These are phyloP conservation scores for Stachybotrys elegans DNA, from an alignment of 2,329 filamentous ascomycete genomes.

Conservation along the genomic window DNA sequence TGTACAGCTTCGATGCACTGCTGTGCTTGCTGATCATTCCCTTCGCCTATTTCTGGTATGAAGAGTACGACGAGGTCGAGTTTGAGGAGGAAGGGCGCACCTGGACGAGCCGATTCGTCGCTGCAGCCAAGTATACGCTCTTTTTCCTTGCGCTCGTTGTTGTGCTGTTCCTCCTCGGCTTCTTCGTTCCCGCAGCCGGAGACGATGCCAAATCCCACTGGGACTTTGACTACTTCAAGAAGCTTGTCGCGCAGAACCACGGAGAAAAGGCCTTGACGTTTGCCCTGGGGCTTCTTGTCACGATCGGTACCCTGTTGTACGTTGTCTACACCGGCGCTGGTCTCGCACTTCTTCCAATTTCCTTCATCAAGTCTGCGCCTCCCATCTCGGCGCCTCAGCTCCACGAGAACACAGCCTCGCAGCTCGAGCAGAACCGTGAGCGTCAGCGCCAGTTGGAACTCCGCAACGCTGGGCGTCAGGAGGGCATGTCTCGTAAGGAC, in stretches of 20 bases:
- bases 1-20: conserved; percentile 88
- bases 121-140: conserved; percentile 86
- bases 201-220: conserved; percentile 60
- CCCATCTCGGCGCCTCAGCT: conserved; percentile 78
- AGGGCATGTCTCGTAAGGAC: conserved; percentile 76
- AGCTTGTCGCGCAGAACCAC: conserved; percentile 70
- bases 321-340: conserved; percentile 84
- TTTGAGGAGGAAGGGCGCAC: conserved; percentile 77
- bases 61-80: conserved; percentile 92
- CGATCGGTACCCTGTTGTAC: conserved; percentile 80
- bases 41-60: conserved; percentile 97
- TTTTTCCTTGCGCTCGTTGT: conserved; percentile 76
- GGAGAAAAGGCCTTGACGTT: conserved; percentile 92
- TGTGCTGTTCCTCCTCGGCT: conserved; percentile 83
- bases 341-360: conserved; percentile 81
- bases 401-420: conserved; percentile 69
- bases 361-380: conserved; percentile 87
- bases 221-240: conserved; percentile 89
- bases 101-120: conserved; percentile 65
- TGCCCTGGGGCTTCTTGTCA: conserved; percentile 80
- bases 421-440: conserved; percentile 83
- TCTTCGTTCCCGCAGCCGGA: conserved; percentile 82
- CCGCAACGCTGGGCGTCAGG: conserved; percentile 70
- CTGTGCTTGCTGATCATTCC: conserved; percentile 87
- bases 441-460: conserved; percentile 87